These are phyloP conservation scores for Fusarium sp. DNA, from an alignment of 2,329 filamentous ascomycete genomes.

Conservation along the genomic window DNA sequence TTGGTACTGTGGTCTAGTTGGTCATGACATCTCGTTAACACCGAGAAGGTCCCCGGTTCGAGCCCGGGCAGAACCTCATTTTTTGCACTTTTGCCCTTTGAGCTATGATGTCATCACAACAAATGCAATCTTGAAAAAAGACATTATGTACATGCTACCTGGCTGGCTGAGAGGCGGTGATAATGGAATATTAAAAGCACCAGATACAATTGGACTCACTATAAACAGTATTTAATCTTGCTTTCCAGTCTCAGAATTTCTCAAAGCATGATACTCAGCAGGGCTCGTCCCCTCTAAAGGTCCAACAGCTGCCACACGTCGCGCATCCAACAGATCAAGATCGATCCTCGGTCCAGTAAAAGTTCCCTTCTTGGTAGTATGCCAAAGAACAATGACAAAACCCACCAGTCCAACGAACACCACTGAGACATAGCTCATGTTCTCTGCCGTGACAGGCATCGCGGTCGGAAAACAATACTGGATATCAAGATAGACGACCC, in stretches of 20 bases:
- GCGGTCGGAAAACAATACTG: conserved; percentile 39
- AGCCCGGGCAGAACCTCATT: background rate
- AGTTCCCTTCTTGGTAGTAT: conserved; percentile 28
- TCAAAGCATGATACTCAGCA: conserved; percentile 2
- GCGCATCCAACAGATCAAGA: conserved; percentile 26
- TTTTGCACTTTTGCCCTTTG: background rate
- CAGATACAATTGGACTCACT: background rate
- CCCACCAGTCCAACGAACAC: conserved; percentile 31
- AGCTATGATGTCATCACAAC: background rate
- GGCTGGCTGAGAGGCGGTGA: background rate
- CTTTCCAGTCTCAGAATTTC: background rate
- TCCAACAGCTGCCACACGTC: conserved; percentile 26
- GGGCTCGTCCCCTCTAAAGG: conserved; percentile 4
- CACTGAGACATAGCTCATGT: conserved; percentile 44
- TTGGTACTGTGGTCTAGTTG: background rate
- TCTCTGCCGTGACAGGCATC: conserved; percentile 35
- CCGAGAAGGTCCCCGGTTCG: background rate
- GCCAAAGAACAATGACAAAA: conserved; percentile 38
- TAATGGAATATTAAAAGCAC: background rate
- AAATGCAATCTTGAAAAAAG: background rate
- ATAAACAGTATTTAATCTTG: background rate
- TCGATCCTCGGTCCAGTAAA: conserved; percentile 42
- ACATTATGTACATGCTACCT: background rate
- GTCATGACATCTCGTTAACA: background rate
- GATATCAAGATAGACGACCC: conserved; percentile 38